A percentile compares a stretch with the other conserved stretches of the same genome.
These are phyloP conservation scores for Lophiostoma macrostomum DNA, from an alignment of 495 filamentous ascomycete genomes.

Conservation along the genomic window DNA sequence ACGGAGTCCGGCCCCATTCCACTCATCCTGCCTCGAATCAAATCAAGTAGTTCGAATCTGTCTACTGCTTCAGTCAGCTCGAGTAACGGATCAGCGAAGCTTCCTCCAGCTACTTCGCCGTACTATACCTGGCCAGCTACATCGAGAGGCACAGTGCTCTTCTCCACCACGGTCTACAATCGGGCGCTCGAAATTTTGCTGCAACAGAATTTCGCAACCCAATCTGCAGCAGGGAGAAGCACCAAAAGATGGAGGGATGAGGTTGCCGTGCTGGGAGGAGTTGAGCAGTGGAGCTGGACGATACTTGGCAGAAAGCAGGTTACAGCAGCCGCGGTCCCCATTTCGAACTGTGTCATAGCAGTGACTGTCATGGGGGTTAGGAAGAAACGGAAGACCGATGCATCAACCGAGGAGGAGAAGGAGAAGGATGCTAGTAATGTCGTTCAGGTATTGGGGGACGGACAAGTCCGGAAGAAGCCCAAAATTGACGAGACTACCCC, in stretches of 20 bases:
- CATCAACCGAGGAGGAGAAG: slow-evolving; percentile 37
- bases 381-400: slow-evolving; percentile 37
- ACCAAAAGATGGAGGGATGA: slow-evolving; percentile 71
- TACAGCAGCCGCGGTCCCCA: not conserved
- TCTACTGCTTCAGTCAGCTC: slow-evolving; percentile 38
- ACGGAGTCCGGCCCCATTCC: slow-evolving; percentile 49
- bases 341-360: not conserved
- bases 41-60: slow-evolving; percentile 38
- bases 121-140: slow-evolving; percentile 68
- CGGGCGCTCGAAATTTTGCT: slow-evolving; percentile 73
- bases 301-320: slow-evolving; percentile 47
- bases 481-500: slow-evolving; percentile 31
- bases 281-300: slow-evolving; percentile 54
- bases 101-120: slow-evolving; percentile 47
- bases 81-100: slow-evolving; percentile 27
- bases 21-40: slow-evolving; percentile 54
- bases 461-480: slow-evolving; percentile 44
- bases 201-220: slow-evolving; percentile 76
- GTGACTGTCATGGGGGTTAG: slow-evolving; percentile 36
- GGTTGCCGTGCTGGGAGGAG: slow-evolving; percentile 51
- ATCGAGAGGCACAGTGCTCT: slow-evolving; percentile 66
- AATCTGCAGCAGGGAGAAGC: slow-evolving; percentile 63
- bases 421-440: slow-evolving; percentile 15
- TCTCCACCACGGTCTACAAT: slow-evolving; percentile 71
- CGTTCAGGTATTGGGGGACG: slow-evolving; percentile 43